Base-by-base conservation (phyloP, 441 rosid genomes). In the Pelargonium citronellum region DNA sequence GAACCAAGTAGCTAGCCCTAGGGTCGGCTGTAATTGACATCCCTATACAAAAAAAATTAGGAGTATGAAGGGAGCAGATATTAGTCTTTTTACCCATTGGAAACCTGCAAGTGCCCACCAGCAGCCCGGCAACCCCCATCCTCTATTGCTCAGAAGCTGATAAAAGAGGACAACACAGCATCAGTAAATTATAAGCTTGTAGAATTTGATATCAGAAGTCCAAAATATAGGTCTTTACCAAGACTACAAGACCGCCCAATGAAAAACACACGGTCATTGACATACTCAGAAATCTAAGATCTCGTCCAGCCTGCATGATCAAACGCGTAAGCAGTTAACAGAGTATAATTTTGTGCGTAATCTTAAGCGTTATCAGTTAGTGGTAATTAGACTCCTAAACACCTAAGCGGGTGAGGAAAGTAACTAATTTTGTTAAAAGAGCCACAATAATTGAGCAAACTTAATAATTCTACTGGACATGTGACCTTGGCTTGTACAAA, bases 251-350 rank as follows among this genome's bases (percentile, higher is more conserved):
- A 39, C 68, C n/a, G 7, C 74, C 71, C 71, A 67, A 49, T 46
- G 65, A 55, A 39, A 75, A 66, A 74, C 78, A 75, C 61, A 30
- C 74, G 4, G 67, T 62, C 75, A 71, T 71, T 19, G 78, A 70
- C 4, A 16, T 17, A 30, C 78, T 75, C 53, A 75, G 64, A 60
- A 66, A 75, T 71, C 67, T 61, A 17, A 70, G 68, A 62, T 75
- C 78, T 24, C 75, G 69, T 67, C 74, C 74, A 0, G 78, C 78
- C 71, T 75, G 46, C 69, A 66, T 47, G 66, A 17, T n/a, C 24
- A 53, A 51, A 47, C n/a, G 41, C 6, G 19, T 49, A 12, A 49
- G 57, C 16, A 49, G 16, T 2, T 12, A 15, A 4, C 5, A 49
- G 57, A 49, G 57, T 13, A 13, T 49, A 13, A 49, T 13, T 17